Evolutionary conservation across 2,329 filamentous ascomycete genomes (phyloP).

Genomic region (Teratosphaeriaceae sp.): DNA sequence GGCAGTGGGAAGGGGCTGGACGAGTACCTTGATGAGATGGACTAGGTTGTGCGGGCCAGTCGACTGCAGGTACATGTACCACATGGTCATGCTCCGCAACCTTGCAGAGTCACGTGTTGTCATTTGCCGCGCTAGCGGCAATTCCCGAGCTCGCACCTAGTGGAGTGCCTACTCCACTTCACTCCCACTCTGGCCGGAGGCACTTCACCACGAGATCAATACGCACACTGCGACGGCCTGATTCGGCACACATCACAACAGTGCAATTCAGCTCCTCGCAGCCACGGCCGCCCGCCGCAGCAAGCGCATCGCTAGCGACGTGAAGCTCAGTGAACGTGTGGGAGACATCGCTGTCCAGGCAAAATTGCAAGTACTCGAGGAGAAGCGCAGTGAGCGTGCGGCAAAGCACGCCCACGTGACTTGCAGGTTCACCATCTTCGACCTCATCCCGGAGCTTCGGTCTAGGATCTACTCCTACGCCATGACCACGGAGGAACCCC

Average conservation of each 20-base stretch:
- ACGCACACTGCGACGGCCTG: too few relatives aligned
- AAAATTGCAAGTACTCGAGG: not conserved
- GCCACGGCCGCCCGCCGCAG: slow-evolving; percentile 1
- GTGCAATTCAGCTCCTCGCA: too few relatives aligned
- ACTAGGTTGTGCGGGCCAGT: not conserved
- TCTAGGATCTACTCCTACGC: not conserved
- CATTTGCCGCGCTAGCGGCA: not conserved
- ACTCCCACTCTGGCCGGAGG: too few relatives aligned
- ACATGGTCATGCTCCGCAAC: too few relatives aligned
- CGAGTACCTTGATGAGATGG: slow-evolving; percentile 1
- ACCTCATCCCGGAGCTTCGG: not conserved
- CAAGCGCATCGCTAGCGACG: not conserved
- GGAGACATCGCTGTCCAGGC: not conserved
- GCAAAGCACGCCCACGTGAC: not conserved
- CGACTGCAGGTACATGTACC: not conserved
- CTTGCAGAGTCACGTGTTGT: not conserved
- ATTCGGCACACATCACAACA: too few relatives aligned
- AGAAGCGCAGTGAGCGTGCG: not conserved
- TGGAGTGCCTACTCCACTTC: too few relatives aligned
- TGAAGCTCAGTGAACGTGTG: not conserved
- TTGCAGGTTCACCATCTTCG: slow-evolving; percentile 1
- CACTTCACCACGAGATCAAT: not conserved
- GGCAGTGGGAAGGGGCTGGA: not conserved
- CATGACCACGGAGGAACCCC: not conserved
- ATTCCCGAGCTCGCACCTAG: too few relatives aligned